These are phyloP conservation scores for Taphrina sp. DNA, from an alignment of 1,139 yeast species.

Conservation along the genomic window DNA sequence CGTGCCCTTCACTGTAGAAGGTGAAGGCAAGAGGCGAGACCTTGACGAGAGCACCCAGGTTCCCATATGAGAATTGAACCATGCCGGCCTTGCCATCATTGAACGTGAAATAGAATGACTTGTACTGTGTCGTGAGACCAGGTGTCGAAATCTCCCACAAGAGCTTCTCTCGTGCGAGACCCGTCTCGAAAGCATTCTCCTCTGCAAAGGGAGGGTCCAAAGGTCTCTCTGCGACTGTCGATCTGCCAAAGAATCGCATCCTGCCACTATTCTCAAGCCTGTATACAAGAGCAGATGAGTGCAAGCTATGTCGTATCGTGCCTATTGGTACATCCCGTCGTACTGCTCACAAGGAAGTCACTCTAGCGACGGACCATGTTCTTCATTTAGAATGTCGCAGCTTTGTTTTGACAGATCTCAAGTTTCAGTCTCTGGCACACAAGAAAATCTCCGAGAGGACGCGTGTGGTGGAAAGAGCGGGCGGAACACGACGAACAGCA, in stretches of 20 bases:
- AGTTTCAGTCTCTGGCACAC: too few species aligned
- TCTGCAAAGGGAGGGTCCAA: slow-evolving; percentile 4
- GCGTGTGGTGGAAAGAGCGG: too few species aligned
- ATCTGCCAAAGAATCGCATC: slow-evolving; percentile 15
- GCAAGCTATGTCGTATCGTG: too few species aligned
- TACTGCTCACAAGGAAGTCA: too few species aligned
- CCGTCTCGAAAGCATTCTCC: neutral
- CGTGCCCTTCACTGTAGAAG: slow-evolving; percentile 4
- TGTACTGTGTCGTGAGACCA: slow-evolving; percentile 35
- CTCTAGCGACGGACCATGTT: too few species aligned
- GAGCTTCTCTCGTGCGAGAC: slow-evolving; percentile 5
- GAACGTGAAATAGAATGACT: slow-evolving; percentile 32
- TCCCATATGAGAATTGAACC: slow-evolving; percentile 32
- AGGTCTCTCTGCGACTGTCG: slow-evolving; percentile 1
- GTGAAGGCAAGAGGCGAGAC: slow-evolving; percentile 28
- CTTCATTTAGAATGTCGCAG: too few species aligned
- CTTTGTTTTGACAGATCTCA: too few species aligned
- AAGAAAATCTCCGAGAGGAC: too few species aligned
- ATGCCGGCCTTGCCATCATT: slow-evolving; percentile 34
- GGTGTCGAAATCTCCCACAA: slow-evolving; percentile 25
- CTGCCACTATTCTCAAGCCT: too few species aligned
- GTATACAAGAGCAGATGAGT: too few species aligned
- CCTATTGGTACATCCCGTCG: too few species aligned
- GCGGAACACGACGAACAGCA: too few species aligned
- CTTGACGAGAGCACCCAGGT: slow-evolving; percentile 31